phyloP scores from a whole-genome alignment of 1,284 basidiomycete species.

The Puccinia horiana region DNA sequence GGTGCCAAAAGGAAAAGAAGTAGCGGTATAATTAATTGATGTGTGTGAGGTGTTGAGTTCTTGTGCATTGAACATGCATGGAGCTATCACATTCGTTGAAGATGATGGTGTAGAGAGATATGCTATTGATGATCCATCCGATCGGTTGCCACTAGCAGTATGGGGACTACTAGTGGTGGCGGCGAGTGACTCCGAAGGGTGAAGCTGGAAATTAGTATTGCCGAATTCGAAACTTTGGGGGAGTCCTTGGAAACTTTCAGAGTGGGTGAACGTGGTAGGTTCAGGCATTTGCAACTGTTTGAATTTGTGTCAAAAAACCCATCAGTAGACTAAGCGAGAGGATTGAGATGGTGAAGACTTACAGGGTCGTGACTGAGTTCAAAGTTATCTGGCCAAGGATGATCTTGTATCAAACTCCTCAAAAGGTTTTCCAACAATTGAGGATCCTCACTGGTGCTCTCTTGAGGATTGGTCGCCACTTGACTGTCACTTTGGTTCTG shows the following conservation, averaged over 20 bases:
- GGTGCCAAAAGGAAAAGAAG: neutral
- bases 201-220: neutral
- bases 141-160: neutral
- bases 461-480: neutral
- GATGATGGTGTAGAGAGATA: conserved; percentile 11
- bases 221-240: conserved; percentile 1
- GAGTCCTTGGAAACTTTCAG: neutral
- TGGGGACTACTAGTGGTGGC: neutral
- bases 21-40: neutral
- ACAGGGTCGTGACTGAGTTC: conserved; percentile 17
- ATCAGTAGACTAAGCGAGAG: neutral
- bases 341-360: neutral
- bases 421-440: neutral
- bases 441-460: neutral
- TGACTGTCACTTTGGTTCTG: neutral
- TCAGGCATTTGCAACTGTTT: neutral
- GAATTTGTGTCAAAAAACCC: neutral
- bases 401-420: neutral
- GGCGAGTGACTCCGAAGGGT: neutral
- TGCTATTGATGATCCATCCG: neutral
- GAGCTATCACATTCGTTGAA: neutral
- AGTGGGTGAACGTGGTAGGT: neutral
- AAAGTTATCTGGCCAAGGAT: neutral
- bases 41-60: neutral
- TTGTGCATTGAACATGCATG: conserved; percentile 10